phyloP scores from a whole-genome alignment of 2,329 filamentous ascomycete genomes.

The Daldinia sp. region DNA sequence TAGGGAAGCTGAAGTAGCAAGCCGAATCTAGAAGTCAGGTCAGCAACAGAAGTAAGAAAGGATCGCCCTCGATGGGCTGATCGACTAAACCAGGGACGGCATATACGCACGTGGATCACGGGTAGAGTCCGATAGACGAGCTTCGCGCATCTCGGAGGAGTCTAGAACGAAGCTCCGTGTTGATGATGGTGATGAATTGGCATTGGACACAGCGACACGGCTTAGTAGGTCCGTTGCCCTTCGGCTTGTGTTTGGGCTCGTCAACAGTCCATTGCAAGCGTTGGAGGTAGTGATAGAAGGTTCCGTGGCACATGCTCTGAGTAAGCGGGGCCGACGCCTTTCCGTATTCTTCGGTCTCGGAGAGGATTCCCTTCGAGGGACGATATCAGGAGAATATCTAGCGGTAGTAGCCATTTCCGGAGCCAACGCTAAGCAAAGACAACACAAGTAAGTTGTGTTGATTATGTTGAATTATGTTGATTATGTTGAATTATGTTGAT shows the following conservation, averaged over 20 bases:
- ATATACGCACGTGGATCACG: slow-evolving; percentile 42
- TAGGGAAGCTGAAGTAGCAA: slow-evolving; percentile 77
- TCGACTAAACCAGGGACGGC: not conserved
- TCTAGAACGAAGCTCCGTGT: slow-evolving; percentile 50
- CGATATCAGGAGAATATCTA: slow-evolving; percentile 47
- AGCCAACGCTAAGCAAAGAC: slow-evolving; percentile 1
- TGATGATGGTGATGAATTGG: slow-evolving; percentile 50
- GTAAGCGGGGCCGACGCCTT: slow-evolving; percentile 60
- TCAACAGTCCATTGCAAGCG: slow-evolving; percentile 60
- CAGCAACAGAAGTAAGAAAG: slow-evolving; percentile 16
- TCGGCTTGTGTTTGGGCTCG: slow-evolving; percentile 57
- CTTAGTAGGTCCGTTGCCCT: slow-evolving; percentile 64
- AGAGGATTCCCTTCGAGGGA: slow-evolving; percentile 52
- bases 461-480: not conserved
- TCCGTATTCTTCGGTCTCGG: slow-evolving; percentile 48
- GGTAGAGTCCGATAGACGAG: slow-evolving; percentile 37
- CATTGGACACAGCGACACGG: slow-evolving; percentile 60
- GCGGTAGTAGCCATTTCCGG: slow-evolving; percentile 50
- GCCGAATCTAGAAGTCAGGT: slow-evolving; percentile 49
- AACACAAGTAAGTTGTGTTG: not conserved
- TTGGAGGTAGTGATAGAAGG: slow-evolving; percentile 66
- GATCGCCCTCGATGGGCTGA: slow-evolving; percentile 1
- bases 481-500: not conserved
- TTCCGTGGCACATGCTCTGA: slow-evolving; percentile 64
- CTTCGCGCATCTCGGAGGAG: slow-evolving; percentile 29